These are phyloP conservation scores for Yamadazyma sp. DNA, from an alignment of 1,139 yeast species.

Conservation along the genomic window DNA sequence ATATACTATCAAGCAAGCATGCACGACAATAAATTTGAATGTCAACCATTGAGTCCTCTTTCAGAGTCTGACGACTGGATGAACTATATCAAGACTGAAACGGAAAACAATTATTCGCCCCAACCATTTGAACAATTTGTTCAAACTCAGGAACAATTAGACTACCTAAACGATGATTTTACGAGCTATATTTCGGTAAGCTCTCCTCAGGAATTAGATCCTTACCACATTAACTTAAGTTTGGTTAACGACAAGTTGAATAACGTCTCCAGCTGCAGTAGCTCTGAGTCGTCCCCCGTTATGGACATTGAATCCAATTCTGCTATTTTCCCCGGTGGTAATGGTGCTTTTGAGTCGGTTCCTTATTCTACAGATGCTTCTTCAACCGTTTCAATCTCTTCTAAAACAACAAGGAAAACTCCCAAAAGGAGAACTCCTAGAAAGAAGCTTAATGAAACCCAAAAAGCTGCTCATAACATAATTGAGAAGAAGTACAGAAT, in stretches of 20 bases:
- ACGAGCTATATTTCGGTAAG: slow-evolving; percentile 3
- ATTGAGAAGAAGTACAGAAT: slow-evolving; percentile 71
- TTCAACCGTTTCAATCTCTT: background rate
- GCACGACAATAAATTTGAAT: background rate
- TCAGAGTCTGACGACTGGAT: slow-evolving; percentile 18
- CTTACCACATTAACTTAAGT: slow-evolving; percentile 12
- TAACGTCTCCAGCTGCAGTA: background rate
- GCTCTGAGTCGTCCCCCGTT: background rate
- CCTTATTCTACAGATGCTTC: background rate
- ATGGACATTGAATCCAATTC: background rate
- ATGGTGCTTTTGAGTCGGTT: background rate
- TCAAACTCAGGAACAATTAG: background rate
- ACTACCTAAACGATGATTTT: slow-evolving; percentile 4
- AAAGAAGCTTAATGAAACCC: slow-evolving; percentile 58
- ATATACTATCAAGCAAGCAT: background rate
- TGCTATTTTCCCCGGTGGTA: background rate
- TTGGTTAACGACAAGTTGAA: slow-evolving; percentile 13
- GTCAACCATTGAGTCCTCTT: slow-evolving; percentile 12
- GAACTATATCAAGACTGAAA: slow-evolving; percentile 13
- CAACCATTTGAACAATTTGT: background rate
- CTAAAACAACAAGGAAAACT: slow-evolving; percentile 2
- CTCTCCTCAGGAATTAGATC: slow-evolving; percentile 6
- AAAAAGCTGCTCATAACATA: slow-evolving; percentile 70
- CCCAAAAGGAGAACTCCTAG: slow-evolving; percentile 48
- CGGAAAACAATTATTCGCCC: background rate